Evolutionary conservation across 164 flowering plant genomes (phyloP).

Genomic region (grape (Vitis vinifera)): ASM3070453v1 NC_081808.1:11046501-11047000

Average conservation of each 20-base stretch:
- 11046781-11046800: neutral
- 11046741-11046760: neutral
- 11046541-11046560: too few species aligned
- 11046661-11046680: too few species aligned
- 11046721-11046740: too few species aligned
- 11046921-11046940: slow-evolving; percentile 16
- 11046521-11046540: too few species aligned
- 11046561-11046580: too few species aligned
- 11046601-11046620: too few species aligned
- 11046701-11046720: too few species aligned
- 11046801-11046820: slow-evolving; percentile 19
- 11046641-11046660: too few species aligned
- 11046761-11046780: slow-evolving; percentile 5
- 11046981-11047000: slow-evolving; percentile 15
- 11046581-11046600: too few species aligned
- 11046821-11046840: slow-evolving; percentile 13
- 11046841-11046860: slow-evolving; percentile 38
- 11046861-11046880: slow-evolving; percentile 21
- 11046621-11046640: too few species aligned
- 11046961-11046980: slow-evolving; percentile 14
- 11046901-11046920: neutral
- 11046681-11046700: too few species aligned
- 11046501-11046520: too few species aligned
- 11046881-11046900: neutral
- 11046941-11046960: neutral